Evolutionary conservation across 2,329 filamentous ascomycete genomes (phyloP).

Genomic region (Colletotrichum tropicale): DNA sequence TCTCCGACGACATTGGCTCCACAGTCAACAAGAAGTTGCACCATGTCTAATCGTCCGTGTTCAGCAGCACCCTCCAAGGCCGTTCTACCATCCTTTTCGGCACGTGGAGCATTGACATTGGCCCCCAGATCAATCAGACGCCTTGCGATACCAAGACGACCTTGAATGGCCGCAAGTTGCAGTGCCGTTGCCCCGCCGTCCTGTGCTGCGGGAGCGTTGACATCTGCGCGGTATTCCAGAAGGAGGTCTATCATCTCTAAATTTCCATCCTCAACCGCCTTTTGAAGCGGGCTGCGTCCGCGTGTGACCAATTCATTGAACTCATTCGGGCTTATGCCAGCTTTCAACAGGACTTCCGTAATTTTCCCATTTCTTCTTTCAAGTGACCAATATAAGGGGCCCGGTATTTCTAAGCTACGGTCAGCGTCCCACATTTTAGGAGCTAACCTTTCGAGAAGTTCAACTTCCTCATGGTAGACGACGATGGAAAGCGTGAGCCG

Average conservation of each 20-base stretch:
- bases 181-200: rapidly evolving
- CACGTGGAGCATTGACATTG: rapidly evolving
- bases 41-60: background rate
- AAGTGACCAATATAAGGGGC: background rate
- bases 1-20: rapidly evolving
- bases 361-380: rapidly evolving
- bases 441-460: too few species aligned
- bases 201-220: background rate
- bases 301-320: rapidly evolving
- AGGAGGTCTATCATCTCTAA: rapidly evolving
- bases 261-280: background rate
- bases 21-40: rapidly evolving
- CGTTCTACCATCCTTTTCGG: rapidly evolving
- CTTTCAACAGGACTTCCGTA: rapidly evolving
- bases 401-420: too few species aligned
- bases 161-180: background rate
- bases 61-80: background rate
- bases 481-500: background rate
- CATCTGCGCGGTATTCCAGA: rapidly evolving
- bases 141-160: background rate
- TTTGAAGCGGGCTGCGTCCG: background rate
- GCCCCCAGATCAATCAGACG: rapidly evolving
- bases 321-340: rapidly evolving
- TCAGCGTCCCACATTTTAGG: too few species aligned
- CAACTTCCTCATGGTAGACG: rapidly evolving